Base-by-base conservation (phyloP, 108 stramenopile genomes). In the Nitzschia putrida region DNA sequence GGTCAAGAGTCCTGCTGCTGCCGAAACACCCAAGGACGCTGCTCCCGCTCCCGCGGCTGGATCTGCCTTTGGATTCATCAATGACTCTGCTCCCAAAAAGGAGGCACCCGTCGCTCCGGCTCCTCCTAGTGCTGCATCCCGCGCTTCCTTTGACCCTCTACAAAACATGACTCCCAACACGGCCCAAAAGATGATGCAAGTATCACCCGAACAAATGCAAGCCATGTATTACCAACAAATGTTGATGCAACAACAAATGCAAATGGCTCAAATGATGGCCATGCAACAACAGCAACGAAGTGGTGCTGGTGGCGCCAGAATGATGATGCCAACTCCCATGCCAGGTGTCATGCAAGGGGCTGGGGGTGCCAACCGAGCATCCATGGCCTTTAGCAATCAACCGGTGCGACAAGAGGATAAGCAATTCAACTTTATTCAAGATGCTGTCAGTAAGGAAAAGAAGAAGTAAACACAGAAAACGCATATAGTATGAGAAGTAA, bases 211-310 rank as follows among this genome's bases (percentile, higher is more conserved):
- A 25, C 87, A 84, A 76, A 87, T 94, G 88, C 91, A 92, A 75
- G 88, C 88, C 25, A 80, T 89, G 79, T 69, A 73, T 4, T 88
- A 88, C 67, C 92, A 91, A 58, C 92, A 94, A 67, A 80, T 89
- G 66, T 80, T 88, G 83, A 85, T 81, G 78, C 47, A 85, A 59
- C 80, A 77, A 52, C 64, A 83, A 77, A 86, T 90, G 89, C 89
- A 90, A 77, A 88, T 86, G 85, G 82, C 85, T 61, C 86, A 92
- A 57, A 89, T 93, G 89, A 89, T 88, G 88, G 85, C 79, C 24
- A 52, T 71, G 51, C 54, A 61, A 45, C 66, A 66, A 42, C 76
- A 80, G 52, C 68, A 68, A 16, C n/a, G n/a, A n/a, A n/a, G 29
- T 1, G 49, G 64, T 38, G 24, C 64, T 40, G 56, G 65, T 21